Percentiles rank a stretch among this genome's conserved stretches.
phyloP scores from a whole-genome alignment of 148 eudicot species.

The Selenicereus undatus region DNA sequence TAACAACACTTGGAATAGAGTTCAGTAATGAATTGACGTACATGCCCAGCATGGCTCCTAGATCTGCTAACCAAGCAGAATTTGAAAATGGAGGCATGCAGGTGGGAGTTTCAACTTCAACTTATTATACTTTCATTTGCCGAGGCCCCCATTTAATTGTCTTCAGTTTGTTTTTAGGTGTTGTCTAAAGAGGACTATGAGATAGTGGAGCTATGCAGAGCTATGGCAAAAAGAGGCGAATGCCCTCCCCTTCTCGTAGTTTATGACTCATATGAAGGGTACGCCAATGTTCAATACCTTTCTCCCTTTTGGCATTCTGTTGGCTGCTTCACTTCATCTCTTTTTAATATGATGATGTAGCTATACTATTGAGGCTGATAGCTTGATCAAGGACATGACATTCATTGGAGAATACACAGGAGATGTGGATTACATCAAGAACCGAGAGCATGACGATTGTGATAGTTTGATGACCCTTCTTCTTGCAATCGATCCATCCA shows the following conservation, averaged over 20 bases:
- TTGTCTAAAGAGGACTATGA: slow-evolving; percentile 71
- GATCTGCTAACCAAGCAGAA: slow-evolving; percentile 71
- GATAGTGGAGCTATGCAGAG: slow-evolving; percentile 63
- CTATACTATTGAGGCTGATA: slow-evolving; percentile 81
- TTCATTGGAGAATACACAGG: slow-evolving; percentile 74
- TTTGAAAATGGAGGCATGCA: slow-evolving; percentile 92
- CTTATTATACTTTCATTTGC: neutral
- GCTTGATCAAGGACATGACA: slow-evolving; percentile 80
- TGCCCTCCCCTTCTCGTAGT: slow-evolving; percentile 77
- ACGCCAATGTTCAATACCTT: slow-evolving; percentile 19
- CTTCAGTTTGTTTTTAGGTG: slow-evolving; percentile 43
- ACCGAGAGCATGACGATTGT: slow-evolving; percentile 78
- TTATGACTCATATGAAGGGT: slow-evolving; percentile 81
- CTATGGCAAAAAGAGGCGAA: slow-evolving; percentile 69
- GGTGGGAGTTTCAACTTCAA: slow-evolving; percentile 32
- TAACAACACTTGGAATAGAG: slow-evolving; percentile 53
- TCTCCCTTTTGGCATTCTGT: neutral
- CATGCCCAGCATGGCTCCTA: slow-evolving; percentile 69
- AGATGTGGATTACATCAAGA: slow-evolving; percentile 84
- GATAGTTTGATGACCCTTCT: slow-evolving; percentile 97
- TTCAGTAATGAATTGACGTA: slow-evolving; percentile 75
- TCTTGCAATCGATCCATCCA: slow-evolving; percentile 51
- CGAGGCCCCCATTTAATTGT: neutral
- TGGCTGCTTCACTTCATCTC: slow-evolving; percentile 7
- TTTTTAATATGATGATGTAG: slow-evolving; percentile 35